Conservation (phyloP, 768 basidiomycete genomes). For the Termitomyces sp. region DNA sequence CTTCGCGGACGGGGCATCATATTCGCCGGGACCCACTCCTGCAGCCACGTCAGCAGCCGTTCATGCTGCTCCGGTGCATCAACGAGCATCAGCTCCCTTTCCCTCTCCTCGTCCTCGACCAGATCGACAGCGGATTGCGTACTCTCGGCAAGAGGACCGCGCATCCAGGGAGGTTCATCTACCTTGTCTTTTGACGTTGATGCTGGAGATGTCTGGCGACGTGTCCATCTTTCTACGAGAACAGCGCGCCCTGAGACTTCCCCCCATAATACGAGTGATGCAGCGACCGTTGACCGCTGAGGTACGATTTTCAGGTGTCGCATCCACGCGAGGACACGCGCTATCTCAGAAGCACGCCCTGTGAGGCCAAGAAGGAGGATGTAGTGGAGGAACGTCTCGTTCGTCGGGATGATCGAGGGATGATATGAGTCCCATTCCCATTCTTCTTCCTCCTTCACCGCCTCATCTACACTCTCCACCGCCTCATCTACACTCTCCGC, state of each 20-base stretch:
- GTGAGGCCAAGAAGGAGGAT: slow-evolving; percentile 8
- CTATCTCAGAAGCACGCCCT: slow-evolving; percentile 9
- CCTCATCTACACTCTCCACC: neutral
- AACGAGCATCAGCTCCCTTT: neutral
- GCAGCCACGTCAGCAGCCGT: slow-evolving; percentile 46
- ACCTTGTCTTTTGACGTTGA: neutral
- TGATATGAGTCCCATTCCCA: slow-evolving; percentile 8
- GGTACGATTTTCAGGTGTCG: slow-evolving; percentile 49
- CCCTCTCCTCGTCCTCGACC: neutral
- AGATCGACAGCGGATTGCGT: neutral
- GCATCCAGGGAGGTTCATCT: slow-evolving; percentile 1
- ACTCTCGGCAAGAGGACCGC: neutral
- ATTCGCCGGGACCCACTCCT: slow-evolving; percentile 50
- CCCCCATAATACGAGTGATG: slow-evolving; percentile 65
- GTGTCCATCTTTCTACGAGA: slow-evolving; percentile 42
- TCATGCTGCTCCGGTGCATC: slow-evolving; percentile 33
- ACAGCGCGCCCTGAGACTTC: slow-evolving; percentile 64
- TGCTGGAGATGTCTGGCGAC: neutral
- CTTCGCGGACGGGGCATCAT: slow-evolving; percentile 35
- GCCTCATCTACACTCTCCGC: neutral
- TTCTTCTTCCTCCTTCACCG: neutral
- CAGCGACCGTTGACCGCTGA: slow-evolving; percentile 46
- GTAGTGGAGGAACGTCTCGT: slow-evolving; percentile 6
- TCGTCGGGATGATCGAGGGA: slow-evolving; percentile 8
- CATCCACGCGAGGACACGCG: slow-evolving; percentile 54